Evolutionary conservation across 1,139 yeast genomes (phyloP), one percentile per base, ranked within the genome.

Genomic region (Scheffersomyces insectosa): DNA sequence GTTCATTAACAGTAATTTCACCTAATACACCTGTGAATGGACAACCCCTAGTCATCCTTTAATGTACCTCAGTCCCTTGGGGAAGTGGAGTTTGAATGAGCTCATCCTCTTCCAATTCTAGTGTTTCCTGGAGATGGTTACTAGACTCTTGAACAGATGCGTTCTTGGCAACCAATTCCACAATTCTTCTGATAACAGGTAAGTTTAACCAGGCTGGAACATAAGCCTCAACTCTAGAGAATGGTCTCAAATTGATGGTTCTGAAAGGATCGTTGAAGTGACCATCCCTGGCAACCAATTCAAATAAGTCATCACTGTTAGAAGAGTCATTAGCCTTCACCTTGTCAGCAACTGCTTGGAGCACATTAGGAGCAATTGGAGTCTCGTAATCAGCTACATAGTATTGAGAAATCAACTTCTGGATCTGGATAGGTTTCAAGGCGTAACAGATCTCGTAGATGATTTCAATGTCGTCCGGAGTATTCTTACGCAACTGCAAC

Each of bases 371-470:
- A 15, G 95, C 85, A 49, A 93, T 85, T 38, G 99, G 98, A 11
- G 91, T 83, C 70, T 93, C 99, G 62, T 93, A 95, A 62, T 93
- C 99, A 12, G 97, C 97, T 51, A 87, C 88, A 51, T 83, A 83
- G 63, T 95, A 95, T 63, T 88, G 96, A 30, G 93, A 80, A 54
- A 93, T 85, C 62, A 93, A 76, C 66, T 88, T 89, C 70, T 93
- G 98, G 55, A 95, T 84, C 73, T 93, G 99, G 29, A 88, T 82
- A 32, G 99, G 97, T 56, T 88, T 88, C 69, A 93, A 79, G 12
- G 95, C 88, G 76, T 91, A 88, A 73, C 99, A 93, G 54, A 93
- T 90, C 59, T 93, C 99, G 69, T 89, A 90, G 51, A 95, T 84
- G 45, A 93, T 89, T 55, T 87, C 93, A 59, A 91, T 88, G 66